Base-by-base conservation (phyloP, 2,329 filamentous ascomycete species). In the Lasiodiplodia citricola region DNA sequence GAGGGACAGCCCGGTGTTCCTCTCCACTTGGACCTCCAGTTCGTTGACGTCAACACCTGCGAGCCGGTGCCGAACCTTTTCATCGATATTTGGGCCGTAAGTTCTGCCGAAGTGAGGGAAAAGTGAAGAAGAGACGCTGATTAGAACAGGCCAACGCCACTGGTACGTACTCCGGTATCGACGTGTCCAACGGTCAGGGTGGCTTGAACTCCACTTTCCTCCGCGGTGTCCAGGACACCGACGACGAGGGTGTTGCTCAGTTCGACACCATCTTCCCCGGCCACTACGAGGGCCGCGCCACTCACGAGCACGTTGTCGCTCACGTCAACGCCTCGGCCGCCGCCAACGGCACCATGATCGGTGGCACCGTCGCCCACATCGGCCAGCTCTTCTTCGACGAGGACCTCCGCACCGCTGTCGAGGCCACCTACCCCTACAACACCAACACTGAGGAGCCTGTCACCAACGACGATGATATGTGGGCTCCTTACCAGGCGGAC, bases 371-470 rank as follows among this genome's bases (percentile, higher is more conserved):
- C 60, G 83, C 87, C 68, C 88, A 91, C 78, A 83, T 90, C 47
- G 88, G 89, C 21, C 89, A 92, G 75, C 75, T 89, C 64, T 91
- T 88, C 83, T 88, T 88, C 68, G 87, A 91, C 75, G 85, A 90
- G 75, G 80, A 82, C 69, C 83, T 91, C 10, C 84, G 87, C 71
- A 73, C 73, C 35, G 71, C 80, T 47, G 86, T 90, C 68, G 84
- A 88, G 70, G 66, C 50, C 18, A 80, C 78, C 0, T 68, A 74
- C 0, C 85, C 86, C 2, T 83, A 83, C 76, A 80, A 75, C 72
- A 80, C 76, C 67, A 83, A 83, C 73, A 80, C 73, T n/a, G 77
- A 80, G 65, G 71, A 70, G 23, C 25, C 86, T 16, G 88, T 83
- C 5, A 78, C 74, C 50, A 89, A 90, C 73, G 71, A 71, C 25